These are phyloP conservation scores for Thelonectria blattea DNA, from an alignment of 2,329 filamentous ascomycete genomes.

Conservation along the genomic window DNA sequence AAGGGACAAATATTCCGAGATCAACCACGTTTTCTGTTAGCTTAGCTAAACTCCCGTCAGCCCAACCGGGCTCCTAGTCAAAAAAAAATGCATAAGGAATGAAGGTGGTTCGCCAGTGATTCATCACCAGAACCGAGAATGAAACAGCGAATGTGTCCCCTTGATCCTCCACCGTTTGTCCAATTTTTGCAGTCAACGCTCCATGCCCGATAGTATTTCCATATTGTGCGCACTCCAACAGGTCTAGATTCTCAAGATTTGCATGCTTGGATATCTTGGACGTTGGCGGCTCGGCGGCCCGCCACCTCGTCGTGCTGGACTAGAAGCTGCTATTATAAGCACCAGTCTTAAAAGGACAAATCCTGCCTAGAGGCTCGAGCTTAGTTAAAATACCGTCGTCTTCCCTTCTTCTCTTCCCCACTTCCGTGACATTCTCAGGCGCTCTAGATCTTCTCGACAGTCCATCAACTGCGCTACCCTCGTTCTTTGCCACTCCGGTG, in stretches of 20 bases:
- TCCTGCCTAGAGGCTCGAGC: neutral
- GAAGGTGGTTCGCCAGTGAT: neutral
- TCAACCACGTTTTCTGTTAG: neutral
- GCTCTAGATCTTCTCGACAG: neutral
- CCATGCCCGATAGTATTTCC: neutral
- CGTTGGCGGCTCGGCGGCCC: too few species aligned
- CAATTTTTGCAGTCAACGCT: neutral
- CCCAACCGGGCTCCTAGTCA: neutral
- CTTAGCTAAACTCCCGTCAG: neutral
- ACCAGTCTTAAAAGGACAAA: neutral
- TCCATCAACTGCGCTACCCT: neutral
- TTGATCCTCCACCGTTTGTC: neutral
- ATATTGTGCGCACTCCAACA: neutral
- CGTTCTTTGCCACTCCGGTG: neutral
- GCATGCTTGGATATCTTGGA: too few species aligned
- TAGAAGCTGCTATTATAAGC: neutral
- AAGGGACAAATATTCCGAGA: neutral
- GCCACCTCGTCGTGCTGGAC: too few species aligned
- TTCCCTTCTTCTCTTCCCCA: neutral
- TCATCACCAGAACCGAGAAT: neutral
- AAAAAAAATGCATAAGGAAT: neutral
- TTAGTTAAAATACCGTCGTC: neutral
- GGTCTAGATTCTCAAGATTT: neutral
- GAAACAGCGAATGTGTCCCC: neutral
- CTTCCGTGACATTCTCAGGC: neutral